Conservation (phyloP, 345 rosid genomes). For the Angophora floribunda region DNA sequence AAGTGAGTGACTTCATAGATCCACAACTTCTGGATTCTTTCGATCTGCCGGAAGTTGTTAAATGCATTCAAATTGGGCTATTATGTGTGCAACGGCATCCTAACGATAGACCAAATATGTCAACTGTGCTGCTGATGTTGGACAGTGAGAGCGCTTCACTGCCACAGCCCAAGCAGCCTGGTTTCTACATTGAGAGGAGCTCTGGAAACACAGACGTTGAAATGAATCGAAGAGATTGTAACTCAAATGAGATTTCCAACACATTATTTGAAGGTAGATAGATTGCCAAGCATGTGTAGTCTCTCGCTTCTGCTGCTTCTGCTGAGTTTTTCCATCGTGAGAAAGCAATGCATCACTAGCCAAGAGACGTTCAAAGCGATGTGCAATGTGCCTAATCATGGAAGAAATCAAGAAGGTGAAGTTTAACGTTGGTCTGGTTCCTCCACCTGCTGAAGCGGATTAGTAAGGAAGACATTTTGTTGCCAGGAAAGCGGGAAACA, state of each 20-base stretch:
- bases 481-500: neutral
- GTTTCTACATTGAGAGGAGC: neutral
- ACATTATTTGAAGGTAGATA: neutral
- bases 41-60: slow-evolving; percentile 6
- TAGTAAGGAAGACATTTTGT: neutral
- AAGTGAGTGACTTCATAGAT: slow-evolving; percentile 13
- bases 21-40: slow-evolving; percentile 2
- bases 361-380: neutral
- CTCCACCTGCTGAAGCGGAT: neutral
- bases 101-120: slow-evolving; percentile 22
- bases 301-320: neutral
- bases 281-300: neutral
- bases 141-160: neutral
- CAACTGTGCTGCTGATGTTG: neutral
- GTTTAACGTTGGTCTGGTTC: neutral
- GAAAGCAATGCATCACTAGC: neutral
- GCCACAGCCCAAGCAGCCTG: neutral
- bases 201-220: neutral
- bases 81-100: slow-evolving; percentile 30
- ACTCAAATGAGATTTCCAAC: neutral
- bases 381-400: neutral
- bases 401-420: neutral
- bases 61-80: slow-evolving; percentile 27
- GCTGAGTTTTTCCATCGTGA: neutral
- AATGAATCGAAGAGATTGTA: neutral